phyloP scores from a whole-genome alignment of 768 basidiomycete genomes.

The Tricholomella constricta region DNA sequence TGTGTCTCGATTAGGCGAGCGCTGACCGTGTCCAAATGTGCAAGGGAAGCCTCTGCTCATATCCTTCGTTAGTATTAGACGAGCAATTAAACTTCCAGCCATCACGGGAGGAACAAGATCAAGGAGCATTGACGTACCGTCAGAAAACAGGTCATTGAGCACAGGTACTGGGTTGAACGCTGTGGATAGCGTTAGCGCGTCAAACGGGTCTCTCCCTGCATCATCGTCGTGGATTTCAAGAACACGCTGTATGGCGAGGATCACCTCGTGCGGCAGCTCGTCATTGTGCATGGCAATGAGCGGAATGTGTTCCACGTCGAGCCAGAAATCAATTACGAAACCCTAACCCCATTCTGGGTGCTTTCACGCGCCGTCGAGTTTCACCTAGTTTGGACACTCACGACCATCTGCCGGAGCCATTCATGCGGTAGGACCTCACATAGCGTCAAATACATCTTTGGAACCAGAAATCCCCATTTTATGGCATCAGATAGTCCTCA shows the following conservation, averaged over 20 bases:
- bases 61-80: slow-evolving; percentile 15
- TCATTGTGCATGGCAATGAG: slow-evolving; percentile 39
- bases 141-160: slow-evolving; percentile 74
- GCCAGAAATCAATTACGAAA: slow-evolving; percentile 11
- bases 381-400: slow-evolving; percentile 4
- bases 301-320: slow-evolving; percentile 7
- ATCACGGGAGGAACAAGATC: slow-evolving; percentile 11
- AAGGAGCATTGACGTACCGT: slow-evolving; percentile 50
- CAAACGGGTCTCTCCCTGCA: slow-evolving; percentile 51
- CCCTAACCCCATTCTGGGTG: slow-evolving; percentile 26
- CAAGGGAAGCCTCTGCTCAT: slow-evolving; percentile 70
- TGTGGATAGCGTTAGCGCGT: slow-evolving; percentile 47
- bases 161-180: slow-evolving; percentile 58
- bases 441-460: slow-evolving; percentile 43
- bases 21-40: slow-evolving; percentile 71
- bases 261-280: slow-evolving; percentile 66
- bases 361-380: no score
- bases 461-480: neutral
- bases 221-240: slow-evolving; percentile 53
- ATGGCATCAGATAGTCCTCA: slow-evolving; percentile 30
- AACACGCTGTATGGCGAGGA: slow-evolving; percentile 71
- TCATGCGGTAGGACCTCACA: neutral
- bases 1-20: slow-evolving; percentile 70
- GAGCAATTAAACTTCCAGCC: neutral
- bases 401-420: neutral